Evolutionary conservation across 352 stramenopile species (phyloP).

Genomic region (Globisporangium rhizosaccharum): DNA sequence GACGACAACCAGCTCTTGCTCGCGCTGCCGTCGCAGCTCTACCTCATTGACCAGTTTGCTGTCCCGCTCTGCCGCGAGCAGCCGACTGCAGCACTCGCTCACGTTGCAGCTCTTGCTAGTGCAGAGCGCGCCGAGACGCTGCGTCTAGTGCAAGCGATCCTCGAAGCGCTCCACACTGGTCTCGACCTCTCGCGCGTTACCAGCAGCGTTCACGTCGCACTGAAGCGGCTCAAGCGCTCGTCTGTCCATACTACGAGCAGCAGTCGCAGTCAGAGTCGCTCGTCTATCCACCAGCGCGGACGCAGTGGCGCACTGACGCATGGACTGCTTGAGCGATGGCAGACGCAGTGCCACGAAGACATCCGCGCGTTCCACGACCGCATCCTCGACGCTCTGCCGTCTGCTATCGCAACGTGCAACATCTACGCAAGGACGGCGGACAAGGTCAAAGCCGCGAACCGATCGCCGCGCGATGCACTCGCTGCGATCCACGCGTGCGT

Average conservation of each 20-base stretch:
- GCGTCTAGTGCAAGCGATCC: conserved; percentile 17
- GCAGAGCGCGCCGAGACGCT: conserved; percentile 20
- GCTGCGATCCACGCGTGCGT: not conserved
- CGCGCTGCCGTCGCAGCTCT: conserved; percentile 24
- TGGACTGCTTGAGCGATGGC: conserved; percentile 24
- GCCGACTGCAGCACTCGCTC: conserved; percentile 1
- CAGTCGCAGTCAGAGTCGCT: not conserved
- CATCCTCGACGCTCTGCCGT: conserved; percentile 3
- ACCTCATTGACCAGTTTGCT: conserved; percentile 16
- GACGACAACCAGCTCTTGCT: conserved; percentile 21
- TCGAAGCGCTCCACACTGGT: conserved; percentile 15
- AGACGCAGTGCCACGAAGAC: conserved; percentile 23
- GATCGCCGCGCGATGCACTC: conserved; percentile 1
- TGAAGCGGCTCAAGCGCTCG: conserved; percentile 6
- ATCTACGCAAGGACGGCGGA: conserved; percentile 9
- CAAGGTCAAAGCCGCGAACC: conserved; percentile 10
- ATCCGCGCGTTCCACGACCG: conserved; percentile 16
- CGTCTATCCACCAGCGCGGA: not conserved
- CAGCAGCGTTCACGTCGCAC: conserved; percentile 19
- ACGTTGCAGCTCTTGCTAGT: not conserved
- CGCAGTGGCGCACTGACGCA: not conserved
- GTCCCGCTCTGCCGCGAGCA: conserved; percentile 14
- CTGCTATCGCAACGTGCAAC: conserved; percentile 3
- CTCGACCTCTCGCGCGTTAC: conserved; percentile 24
- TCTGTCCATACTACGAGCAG: not conserved